Percentiles rank a stretch among this genome's conserved stretches.
Conservation (phyloP, 345 rosid species). For the Eutrema japonicum region DNA sequence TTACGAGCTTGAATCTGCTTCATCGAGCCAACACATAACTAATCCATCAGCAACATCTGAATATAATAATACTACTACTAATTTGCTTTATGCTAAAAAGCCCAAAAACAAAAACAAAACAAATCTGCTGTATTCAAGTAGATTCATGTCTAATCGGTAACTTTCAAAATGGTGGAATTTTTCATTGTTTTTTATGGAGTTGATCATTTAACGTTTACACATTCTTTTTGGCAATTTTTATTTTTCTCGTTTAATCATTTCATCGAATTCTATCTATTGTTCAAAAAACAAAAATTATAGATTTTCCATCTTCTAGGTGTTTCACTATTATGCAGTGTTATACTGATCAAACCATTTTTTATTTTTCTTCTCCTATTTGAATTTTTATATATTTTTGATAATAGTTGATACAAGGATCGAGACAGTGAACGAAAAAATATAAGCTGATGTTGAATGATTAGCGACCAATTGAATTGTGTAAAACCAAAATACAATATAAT, state of each 20-base stretch:
- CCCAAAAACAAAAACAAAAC: neutral
- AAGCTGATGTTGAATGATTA: slow-evolving; percentile 7
- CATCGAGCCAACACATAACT: slow-evolving; percentile 28
- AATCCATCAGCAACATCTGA: slow-evolving; percentile 6
- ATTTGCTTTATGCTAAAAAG: slow-evolving; percentile 12
- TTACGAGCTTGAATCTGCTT: slow-evolving; percentile 41
- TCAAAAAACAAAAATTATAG: too few relatives aligned
- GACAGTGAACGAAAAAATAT: neutral
- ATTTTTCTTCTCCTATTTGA: neutral
- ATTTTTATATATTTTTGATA: neutral
- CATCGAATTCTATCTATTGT: neutral
- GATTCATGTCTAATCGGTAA: neutral
- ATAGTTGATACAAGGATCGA: neutral
- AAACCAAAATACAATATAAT: neutral
- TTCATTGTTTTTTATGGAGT: neutral
- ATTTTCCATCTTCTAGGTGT: neutral
- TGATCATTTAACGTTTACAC: neutral
- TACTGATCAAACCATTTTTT: neutral
- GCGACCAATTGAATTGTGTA: neutral
- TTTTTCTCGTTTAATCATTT: neutral
- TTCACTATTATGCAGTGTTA: neutral
- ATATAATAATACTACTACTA: neutral
- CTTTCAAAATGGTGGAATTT: slow-evolving; percentile 1
- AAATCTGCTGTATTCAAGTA: neutral
- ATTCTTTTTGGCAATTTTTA: neutral